Percentiles rank a stretch among this genome's conserved stretches.
Conservation (phyloP, 73 alveolate genomes). For the Blepharisma stoltei region DNA sequence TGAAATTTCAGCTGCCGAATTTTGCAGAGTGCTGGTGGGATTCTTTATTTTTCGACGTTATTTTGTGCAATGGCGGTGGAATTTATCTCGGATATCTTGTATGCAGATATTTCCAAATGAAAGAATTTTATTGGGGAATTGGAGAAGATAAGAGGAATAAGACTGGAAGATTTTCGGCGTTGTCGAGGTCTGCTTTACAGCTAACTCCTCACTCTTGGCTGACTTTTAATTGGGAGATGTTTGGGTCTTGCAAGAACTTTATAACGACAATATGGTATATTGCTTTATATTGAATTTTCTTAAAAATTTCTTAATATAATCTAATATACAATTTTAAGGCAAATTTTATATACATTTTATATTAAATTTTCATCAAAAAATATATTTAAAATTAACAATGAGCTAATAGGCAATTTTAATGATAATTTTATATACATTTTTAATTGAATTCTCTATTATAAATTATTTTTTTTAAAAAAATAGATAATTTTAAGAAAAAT, state of each 20-base stretch:
- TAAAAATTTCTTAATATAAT: no score
- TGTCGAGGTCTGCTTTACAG: background rate
- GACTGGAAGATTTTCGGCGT: conserved; percentile 17
- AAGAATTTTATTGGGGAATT: conserved; percentile 70
- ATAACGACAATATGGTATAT: conserved; percentile 11
- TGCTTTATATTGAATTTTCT: no score
- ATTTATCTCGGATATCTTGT: conserved; percentile 68
- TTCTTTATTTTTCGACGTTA: conserved; percentile 73
- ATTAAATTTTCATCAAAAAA: no score
- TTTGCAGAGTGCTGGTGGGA: conserved; percentile 97
- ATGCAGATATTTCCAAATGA: conserved; percentile 60
- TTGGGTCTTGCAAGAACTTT: conserved; percentile 20
- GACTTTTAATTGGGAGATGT: conserved; percentile 30
- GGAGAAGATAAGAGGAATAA: conserved; percentile 33
- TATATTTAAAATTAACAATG: no score
- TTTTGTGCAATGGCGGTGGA: conserved; percentile 82
- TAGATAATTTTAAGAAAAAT: no score
- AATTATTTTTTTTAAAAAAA: no score
- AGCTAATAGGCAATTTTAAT: no score
- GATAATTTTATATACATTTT: no score
- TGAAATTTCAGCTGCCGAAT: conserved; percentile 82
- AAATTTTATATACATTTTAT: no score
- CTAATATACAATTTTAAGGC: no score
- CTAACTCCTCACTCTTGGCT: conserved; percentile 28
- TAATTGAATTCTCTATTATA: no score